A percentile compares a stretch with the other conserved stretches of the same genome.
Evolutionary conservation across 495 filamentous ascomycete genomes (phyloP).

Genomic region (Neurospora hispaniola): DNA sequence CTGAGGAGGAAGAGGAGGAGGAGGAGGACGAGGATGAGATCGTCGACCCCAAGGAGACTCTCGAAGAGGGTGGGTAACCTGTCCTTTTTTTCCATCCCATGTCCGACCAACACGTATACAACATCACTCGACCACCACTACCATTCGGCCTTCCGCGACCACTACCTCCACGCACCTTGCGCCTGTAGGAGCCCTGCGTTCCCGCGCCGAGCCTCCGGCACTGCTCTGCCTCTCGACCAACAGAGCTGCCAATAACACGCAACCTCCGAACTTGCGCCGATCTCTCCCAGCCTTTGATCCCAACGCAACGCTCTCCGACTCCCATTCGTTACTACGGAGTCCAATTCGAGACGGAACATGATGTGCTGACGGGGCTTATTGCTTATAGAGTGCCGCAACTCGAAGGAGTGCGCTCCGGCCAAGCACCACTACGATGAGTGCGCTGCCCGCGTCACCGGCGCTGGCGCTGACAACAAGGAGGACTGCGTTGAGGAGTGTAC

Average conservation of each 20-base stretch:
- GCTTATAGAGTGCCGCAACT: conserved; percentile 70
- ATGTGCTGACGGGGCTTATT: conserved; percentile 17
- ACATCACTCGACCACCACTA: neutral
- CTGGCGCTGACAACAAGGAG: conserved; percentile 43
- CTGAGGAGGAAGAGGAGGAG: conserved; percentile 57
- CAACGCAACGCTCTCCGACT: neutral
- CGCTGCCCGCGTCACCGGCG: conserved; percentile 77
- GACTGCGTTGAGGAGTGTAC: conserved; percentile 99
- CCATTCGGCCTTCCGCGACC: neutral
- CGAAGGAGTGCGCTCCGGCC: conserved; percentile 67
- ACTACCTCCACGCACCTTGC: neutral
- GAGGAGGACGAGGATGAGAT: conserved; percentile 79
- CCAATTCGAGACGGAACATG: neutral
- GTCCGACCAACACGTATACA: neutral
- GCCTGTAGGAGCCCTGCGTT: neutral
- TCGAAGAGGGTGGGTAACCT: conserved; percentile 74
- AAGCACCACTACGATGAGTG: conserved; percentile 99
- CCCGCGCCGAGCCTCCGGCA: neutral
- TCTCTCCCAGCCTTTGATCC: neutral
- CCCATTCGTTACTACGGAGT: neutral
- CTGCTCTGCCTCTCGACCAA: neutral
- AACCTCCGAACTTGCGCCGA: neutral
- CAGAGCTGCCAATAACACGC: neutral
- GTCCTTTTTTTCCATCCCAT: neutral
- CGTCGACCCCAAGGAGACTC: conserved; percentile 73